A percentile compares a stretch with the other conserved stretches of the same genome.
phyloP scores from a whole-genome alignment of 305 asterid species.

The Withania somnifera region DNA sequence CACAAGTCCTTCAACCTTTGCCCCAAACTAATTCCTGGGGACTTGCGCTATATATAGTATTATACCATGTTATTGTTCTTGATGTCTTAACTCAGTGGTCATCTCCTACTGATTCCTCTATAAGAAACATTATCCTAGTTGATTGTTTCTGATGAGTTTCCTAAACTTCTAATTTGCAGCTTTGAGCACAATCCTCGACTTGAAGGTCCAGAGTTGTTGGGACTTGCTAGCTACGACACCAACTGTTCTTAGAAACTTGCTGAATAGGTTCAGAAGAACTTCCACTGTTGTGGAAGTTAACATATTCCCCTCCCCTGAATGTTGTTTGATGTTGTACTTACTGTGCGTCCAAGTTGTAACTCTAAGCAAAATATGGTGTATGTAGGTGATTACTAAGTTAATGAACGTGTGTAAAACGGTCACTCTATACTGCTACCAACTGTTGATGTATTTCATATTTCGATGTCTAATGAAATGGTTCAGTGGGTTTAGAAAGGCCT shows the following conservation, averaged over 20 bases:
- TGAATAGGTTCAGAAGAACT: not conserved
- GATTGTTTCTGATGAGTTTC: not conserved
- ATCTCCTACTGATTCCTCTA: not conserved
- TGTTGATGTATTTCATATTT: not conserved
- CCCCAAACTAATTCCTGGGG: not conserved
- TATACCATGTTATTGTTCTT: not conserved
- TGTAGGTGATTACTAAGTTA: not conserved
- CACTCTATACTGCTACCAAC: not conserved
- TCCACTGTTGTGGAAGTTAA: not conserved
- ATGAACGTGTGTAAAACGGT: not conserved
- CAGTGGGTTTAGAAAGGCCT: not conserved
- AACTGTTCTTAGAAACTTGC: constrained; percentile 47
- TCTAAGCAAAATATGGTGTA: not conserved
- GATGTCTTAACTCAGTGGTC: not conserved
- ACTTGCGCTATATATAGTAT: not conserved
- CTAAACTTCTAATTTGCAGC: constrained; percentile 30
- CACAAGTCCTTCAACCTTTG: not conserved
- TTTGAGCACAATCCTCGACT: constrained; percentile 84
- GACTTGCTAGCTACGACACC: constrained; percentile 83
- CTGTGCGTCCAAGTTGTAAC: constrained; percentile 2
- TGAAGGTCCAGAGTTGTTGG: constrained; percentile 94
- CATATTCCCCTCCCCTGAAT: not conserved
- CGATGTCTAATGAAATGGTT: not conserved
- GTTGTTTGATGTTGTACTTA: not conserved
- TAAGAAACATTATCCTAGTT: not conserved